phyloP scores from a whole-genome alignment of 768 basidiomycete species.

The Termitomyces heimii region DNA sequence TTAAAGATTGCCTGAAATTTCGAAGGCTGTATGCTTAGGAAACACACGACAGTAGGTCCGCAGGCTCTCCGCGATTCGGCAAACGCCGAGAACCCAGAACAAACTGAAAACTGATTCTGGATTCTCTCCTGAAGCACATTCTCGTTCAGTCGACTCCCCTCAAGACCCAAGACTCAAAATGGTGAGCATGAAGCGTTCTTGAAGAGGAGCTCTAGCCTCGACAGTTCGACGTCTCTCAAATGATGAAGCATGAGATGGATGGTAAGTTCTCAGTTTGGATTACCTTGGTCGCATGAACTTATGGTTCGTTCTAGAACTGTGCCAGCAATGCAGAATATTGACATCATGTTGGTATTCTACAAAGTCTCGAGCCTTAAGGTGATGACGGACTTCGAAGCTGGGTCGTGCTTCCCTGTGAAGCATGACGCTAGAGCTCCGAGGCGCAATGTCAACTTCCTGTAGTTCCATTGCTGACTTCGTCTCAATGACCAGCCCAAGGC shows the following conservation, averaged over 20 bases:
- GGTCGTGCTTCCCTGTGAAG: constrained; percentile 23
- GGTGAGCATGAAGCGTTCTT: constrained; percentile 37
- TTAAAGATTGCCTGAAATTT: too few species aligned
- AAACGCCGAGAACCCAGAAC: background rate
- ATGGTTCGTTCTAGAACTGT: constrained; percentile 16
- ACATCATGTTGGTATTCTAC: constrained; percentile 12
- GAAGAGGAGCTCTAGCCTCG: constrained; percentile 33
- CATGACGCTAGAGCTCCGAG: constrained; percentile 53
- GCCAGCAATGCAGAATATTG: constrained; percentile 14
- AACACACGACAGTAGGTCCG: too few species aligned
- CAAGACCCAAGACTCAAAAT: constrained; percentile 39
- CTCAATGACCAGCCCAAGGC: constrained; percentile 91
- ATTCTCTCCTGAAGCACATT: background rate
- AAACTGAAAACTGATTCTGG: background rate
- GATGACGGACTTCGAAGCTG: constrained; percentile 34
- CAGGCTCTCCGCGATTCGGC: too few species aligned
- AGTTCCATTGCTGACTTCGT: constrained; percentile 50
- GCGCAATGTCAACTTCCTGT: constrained; percentile 27
- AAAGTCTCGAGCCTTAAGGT: constrained; percentile 33
- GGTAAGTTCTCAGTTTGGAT: constrained; percentile 40
- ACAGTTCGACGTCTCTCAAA: constrained; percentile 28
- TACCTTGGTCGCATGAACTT: constrained; percentile 13
- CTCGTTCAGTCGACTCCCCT: constrained; percentile 22
- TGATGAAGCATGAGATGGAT: constrained; percentile 38
- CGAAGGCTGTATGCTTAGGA: too few species aligned